Percentiles rank a stretch among this genome's conserved stretches.
Evolutionary conservation across 2,329 filamentous ascomycete species (phyloP).

Genomic region (Aspergillus ustus): DNA sequence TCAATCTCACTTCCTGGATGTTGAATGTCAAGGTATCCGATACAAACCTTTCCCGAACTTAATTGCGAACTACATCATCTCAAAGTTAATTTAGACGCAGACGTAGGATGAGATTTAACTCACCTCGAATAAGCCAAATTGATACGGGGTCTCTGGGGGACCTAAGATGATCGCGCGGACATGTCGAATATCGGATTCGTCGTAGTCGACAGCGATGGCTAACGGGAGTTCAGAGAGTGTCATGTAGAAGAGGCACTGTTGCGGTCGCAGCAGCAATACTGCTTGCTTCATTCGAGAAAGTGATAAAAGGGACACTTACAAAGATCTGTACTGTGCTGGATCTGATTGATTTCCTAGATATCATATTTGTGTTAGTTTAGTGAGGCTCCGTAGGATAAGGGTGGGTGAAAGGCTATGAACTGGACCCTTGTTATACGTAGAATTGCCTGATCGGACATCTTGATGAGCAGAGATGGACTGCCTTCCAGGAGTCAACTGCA

Average conservation of each 20-base stretch:
- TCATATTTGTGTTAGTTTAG: constrained; percentile 23
- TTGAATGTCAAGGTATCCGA: background rate
- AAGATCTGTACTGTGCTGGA: constrained; percentile 81
- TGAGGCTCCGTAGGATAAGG: background rate
- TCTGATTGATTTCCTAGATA: constrained; percentile 76
- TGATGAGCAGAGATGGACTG: background rate
- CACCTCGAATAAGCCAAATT: constrained; percentile 97
- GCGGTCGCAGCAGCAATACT: background rate
- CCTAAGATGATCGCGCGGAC: constrained; percentile 88
- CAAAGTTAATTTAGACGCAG: constrained; percentile 2
- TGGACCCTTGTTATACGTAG: constrained; percentile 82
- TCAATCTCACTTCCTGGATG: background rate
- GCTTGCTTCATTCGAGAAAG: background rate
- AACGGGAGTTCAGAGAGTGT: constrained; percentile 13
- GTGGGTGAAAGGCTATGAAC: constrained; percentile 18
- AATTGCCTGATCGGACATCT: constrained; percentile 82
- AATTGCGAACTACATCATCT: constrained; percentile 66
- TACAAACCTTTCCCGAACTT: constrained; percentile 74
- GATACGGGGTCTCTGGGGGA: constrained; percentile 91
- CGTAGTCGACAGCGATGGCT: constrained; percentile 86
- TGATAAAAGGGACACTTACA: constrained; percentile 59
- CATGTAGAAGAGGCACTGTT: background rate
- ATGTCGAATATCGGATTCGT: constrained; percentile 85
- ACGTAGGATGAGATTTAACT: constrained; percentile 28
- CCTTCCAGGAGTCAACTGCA: background rate